Evolutionary conservation across 495 filamentous ascomycete species (phyloP), one percentile per base, ranked within the genome.

Genomic region (Chaetomidium leptoderma): DNA sequence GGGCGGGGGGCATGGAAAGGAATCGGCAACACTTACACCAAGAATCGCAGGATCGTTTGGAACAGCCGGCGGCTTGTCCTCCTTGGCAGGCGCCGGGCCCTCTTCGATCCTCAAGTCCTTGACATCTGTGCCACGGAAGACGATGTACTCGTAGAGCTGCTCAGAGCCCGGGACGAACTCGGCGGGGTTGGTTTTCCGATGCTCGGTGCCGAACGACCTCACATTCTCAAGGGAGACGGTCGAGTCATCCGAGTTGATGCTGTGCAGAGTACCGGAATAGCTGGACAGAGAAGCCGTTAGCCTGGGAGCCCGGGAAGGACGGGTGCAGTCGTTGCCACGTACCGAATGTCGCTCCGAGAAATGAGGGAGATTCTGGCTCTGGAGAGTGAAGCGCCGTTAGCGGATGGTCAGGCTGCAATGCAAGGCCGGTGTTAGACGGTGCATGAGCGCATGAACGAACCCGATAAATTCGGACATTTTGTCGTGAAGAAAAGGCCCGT

Each of bases 61-160:
- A 61, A 96, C 82, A 63, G 84, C 83, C 21, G 88, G 89, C 43
- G 85, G 83, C 65, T 86, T 78, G 61, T 83, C 84, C 69, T 93
- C 86, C 70, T 91, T 87, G 27, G 71, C 69, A 30, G 72, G 62
- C n/a, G 66, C 63, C 7, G 87, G 83, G 37, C 83, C 78, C 62
- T 93, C 86, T 59, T 95, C 91, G 64, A 99, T 89, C 55, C 88
- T 86, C 64, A 99, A 82, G 70, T 99, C 92, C 76, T 97, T 97
- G 67, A 99, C 93, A 79, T 99, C 93, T 71, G 91, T 96, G 52
- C 95, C 93, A 45, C 92, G 89, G 71, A 99, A 99, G 58, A 99
- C 92, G 66, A 99, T 97, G 78, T 99, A 97, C 69, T 97, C 95
- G 76, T 97, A 99, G 64, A 97, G 77, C 62, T 86, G 86, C 52